phyloP scores from a whole-genome alignment of 2,329 filamentous ascomycete species.

The Hymenoscyphus albidus region DNA sequence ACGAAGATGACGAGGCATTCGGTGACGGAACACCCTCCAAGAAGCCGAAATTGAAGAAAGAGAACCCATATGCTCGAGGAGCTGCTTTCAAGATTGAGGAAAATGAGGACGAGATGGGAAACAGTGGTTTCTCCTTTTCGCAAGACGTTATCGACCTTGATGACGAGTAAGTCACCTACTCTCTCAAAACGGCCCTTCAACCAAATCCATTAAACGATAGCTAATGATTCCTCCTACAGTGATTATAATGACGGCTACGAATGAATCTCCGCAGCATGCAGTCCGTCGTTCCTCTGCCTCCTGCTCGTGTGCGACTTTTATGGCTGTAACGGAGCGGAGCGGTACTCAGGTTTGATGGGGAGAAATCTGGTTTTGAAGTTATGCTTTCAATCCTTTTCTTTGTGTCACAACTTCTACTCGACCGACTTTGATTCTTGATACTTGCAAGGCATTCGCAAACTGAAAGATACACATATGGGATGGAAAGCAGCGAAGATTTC shows the following conservation, averaged over 20 bases:
- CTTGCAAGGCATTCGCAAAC: not conserved
- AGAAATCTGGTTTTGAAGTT: not conserved
- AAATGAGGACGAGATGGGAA: not conserved
- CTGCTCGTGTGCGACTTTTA: not conserved
- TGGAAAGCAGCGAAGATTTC: not conserved
- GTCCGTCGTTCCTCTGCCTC: not conserved
- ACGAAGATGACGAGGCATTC: constrained; percentile 17
- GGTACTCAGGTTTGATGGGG: no score
- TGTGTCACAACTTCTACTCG: not conserved
- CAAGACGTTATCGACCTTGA: constrained; percentile 15
- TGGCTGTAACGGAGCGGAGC: not conserved
- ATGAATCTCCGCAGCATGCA: not conserved
- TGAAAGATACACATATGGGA: not conserved
- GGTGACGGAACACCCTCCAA: constrained; percentile 12
- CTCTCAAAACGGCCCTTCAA: no score
- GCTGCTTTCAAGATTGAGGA: constrained; percentile 21
- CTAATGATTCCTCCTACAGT: not conserved
- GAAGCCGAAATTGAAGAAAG: constrained; percentile 18
- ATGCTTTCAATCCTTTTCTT: not conserved
- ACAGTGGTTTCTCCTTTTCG: not conserved
- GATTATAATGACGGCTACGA: not conserved
- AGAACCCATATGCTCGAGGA: constrained; percentile 8
- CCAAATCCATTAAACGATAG: not conserved
- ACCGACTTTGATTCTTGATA: not conserved
- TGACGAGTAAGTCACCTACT: constrained; percentile 20